Evolutionary conservation across 352 stramenopile species (phyloP).

Genomic region (Globisporangium polare): DNA sequence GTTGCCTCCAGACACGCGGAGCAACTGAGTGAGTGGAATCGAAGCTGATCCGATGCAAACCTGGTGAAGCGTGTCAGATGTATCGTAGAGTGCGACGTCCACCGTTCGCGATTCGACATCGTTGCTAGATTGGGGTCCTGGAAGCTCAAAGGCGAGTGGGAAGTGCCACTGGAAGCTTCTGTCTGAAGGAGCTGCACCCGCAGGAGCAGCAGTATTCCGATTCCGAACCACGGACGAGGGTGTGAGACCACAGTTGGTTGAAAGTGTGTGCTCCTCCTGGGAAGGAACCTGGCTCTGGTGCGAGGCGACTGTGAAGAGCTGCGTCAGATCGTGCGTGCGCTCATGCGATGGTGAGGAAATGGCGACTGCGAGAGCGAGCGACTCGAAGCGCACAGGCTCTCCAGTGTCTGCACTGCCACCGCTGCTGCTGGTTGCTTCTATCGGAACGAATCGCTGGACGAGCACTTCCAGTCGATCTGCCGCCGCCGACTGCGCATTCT

Average conservation of each 20-base stretch:
- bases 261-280: neutral
- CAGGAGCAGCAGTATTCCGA: neutral
- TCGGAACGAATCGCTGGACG: slow-evolving; percentile 14
- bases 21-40: slow-evolving; percentile 14
- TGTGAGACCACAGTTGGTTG: slow-evolving; percentile 12
- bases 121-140: neutral
- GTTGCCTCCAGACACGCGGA: neutral
- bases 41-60: slow-evolving; percentile 20
- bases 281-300: neutral
- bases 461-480: slow-evolving; percentile 22
- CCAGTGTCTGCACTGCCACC: neutral
- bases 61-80: slow-evolving; percentile 14
- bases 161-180: slow-evolving; percentile 31
- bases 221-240: slow-evolving; percentile 16
- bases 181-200: neutral
- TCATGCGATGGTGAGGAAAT: neutral
- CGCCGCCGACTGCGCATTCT: neutral
- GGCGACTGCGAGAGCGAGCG: slow-evolving; percentile 1
- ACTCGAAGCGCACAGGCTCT: neutral
- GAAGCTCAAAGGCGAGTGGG: slow-evolving; percentile 20
- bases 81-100: slow-evolving; percentile 26
- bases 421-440: neutral
- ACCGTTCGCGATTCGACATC: slow-evolving; percentile 1
- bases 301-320: neutral
- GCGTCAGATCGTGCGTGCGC: neutral